Evolutionary conservation across 2,329 filamentous ascomycete genomes (phyloP), one percentile per base, ranked within the genome.

Genomic region (Alternaria sp.): DNA sequence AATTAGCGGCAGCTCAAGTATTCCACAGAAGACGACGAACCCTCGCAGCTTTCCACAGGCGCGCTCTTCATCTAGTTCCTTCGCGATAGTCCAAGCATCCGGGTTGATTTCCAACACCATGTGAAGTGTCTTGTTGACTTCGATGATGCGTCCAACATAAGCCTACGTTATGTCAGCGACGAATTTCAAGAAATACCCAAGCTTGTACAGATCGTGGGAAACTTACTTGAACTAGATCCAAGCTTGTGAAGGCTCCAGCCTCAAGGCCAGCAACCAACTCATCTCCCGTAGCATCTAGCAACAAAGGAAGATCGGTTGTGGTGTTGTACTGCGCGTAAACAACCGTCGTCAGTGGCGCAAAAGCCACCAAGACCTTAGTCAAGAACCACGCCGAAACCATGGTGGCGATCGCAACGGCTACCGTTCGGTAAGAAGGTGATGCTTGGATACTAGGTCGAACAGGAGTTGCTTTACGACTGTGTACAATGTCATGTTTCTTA

Each of bases 101-200:
- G 85, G 85, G 57, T 87, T 87, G 62, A 87, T 69, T 67, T 87
- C 84, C 0, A 83, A 82, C 11, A 87, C 84, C 62, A 81, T 80
- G 64, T 84, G 83, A 14, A 87, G 70, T 0, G 81, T 84, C 18
- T 73, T 71, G 68, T 88, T 87, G 67, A 87, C 82, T 68, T 87
- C 81, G 6, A 78, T 62, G 49, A 86, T 86, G 18, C 85, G 81
- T 30, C 75, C 77, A 14, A 81, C 78, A 68, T 88, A 88, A 5
- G 84, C 82, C 79, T 85, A 20, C 3, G 10, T 28, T 10, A 18
- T 34, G 56, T 70, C 18, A 69, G 57, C 22, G 34, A 5, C 9
- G 9, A 10, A 22, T 22, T 43, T 12, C 16, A 27, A 11, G 11
- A 10, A 25, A 34, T 5, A 55, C 36, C 36, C 28, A 54, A 11